Evolutionary conservation across 352 stramenopile species (phyloP), one percentile per base, ranked within the genome.

Genomic region (Globisporangium yorkense): DNA sequence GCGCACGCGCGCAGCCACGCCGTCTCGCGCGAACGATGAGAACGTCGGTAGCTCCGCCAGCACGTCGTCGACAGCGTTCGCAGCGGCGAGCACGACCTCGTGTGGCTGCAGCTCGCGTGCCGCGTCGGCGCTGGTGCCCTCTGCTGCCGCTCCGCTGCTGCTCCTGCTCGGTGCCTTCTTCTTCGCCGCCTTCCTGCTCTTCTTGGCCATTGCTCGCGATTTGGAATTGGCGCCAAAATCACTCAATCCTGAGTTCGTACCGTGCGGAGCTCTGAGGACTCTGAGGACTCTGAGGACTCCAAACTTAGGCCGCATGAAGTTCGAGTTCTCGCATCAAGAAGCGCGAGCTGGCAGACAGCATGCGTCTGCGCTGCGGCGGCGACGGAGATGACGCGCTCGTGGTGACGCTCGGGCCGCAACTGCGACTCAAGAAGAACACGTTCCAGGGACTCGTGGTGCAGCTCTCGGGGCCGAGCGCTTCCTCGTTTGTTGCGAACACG

Each of bases 391-490:
- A 43, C 37, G 37, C 37, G 37, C 37, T 43, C n/a, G 35, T 56
- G 5, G 18, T 70, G 59, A 84, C 74, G 49, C 59, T 89, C 6
- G 81, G 81, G 0, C 63, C 79, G 31, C 72, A 80, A 50, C 62
- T 89, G 8, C 57, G 77, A 51, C 49, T 88, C 47, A 86, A 86
- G 67, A 87, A 88, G 61, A 92, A 92, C 52, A 64, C 59, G 0
- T 88, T 88, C 54, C 79, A 88, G 41, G 81, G 75, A n/a, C 61
- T 88, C 3, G 73, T 92, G 24, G 59, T 84, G 18, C 73, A 67
- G 45, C 57, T 88, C 35, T 24, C 46, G 9, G 61, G 70, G 33
- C 33, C 8, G 54, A 53, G 20, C 51, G 62, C 29, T n/a, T 12
- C 8, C 37, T 43, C 37, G 37, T 43, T 43, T 18, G 33, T 10